Evolutionary conservation across 2,329 filamentous ascomycete species (phyloP).

Genomic region (Phaeosphaeria sp.): DNA sequence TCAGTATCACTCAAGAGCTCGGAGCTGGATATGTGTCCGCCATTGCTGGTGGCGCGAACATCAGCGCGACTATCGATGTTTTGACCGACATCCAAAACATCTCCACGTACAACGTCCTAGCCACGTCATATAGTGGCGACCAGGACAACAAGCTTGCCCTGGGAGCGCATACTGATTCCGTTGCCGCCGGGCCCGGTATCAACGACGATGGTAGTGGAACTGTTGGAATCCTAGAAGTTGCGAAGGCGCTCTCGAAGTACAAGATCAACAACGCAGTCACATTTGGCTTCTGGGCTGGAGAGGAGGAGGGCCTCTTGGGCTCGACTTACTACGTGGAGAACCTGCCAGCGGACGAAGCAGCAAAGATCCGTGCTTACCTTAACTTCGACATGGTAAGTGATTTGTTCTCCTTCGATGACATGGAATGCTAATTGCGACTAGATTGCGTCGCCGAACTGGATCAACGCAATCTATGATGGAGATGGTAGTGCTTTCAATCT

Average conservation of each 20-base stretch:
- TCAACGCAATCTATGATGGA: slow-evolving; percentile 63
- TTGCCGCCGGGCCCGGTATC: slow-evolving; percentile 71
- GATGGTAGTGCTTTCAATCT: slow-evolving; percentile 63
- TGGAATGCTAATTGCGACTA: not conserved
- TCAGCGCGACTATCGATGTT: slow-evolving; percentile 52
- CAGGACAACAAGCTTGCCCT: slow-evolving; percentile 64
- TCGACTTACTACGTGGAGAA: slow-evolving; percentile 63
- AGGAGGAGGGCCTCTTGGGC: slow-evolving; percentile 69
- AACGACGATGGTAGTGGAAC: slow-evolving; percentile 79
- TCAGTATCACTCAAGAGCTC: slow-evolving; percentile 68
- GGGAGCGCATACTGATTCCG: slow-evolving; percentile 68
- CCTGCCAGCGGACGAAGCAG: slow-evolving; percentile 57
- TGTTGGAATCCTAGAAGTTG: slow-evolving; percentile 65
- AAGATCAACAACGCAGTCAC: slow-evolving; percentile 72
- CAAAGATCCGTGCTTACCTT: slow-evolving; percentile 70
- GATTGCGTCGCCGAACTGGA: slow-evolving; percentile 68
- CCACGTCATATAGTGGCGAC: slow-evolving; percentile 65
- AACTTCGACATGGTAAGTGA: slow-evolving; percentile 69
- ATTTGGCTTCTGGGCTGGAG: slow-evolving; percentile 71
- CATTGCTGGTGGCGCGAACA: slow-evolving; percentile 55
- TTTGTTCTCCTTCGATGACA: not conserved
- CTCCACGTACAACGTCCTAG: slow-evolving; percentile 61
- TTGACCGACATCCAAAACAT: slow-evolving; percentile 55
- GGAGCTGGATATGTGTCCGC: slow-evolving; percentile 64
- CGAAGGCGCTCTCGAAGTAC: slow-evolving; percentile 71